A percentile compares a stretch with the other conserved stretches of the same genome.
phyloP scores from a whole-genome alignment of 805 yeast species.

The Grigorovia yakushimaensis region DNA sequence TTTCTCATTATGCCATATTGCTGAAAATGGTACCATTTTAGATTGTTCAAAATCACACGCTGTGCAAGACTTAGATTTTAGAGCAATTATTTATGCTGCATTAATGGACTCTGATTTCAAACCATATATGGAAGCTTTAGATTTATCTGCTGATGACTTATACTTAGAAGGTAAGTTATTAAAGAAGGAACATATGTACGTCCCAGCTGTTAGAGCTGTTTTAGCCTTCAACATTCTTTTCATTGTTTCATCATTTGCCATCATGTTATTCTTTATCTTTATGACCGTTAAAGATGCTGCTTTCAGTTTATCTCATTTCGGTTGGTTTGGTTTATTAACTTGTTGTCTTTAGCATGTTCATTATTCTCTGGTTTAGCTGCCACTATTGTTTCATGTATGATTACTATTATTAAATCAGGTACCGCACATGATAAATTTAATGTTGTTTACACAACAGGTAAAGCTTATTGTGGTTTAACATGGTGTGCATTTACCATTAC shows the following conservation, averaged over 20 bases:
- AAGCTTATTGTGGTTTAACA: constrained; percentile 21
- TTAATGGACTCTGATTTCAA: constrained; percentile 22
- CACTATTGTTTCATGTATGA: constrained; percentile 21
- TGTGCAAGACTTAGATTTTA: constrained; percentile 27
- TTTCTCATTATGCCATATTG: constrained; percentile 23
- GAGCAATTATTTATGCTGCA: constrained; percentile 24
- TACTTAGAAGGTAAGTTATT: constrained; percentile 24
- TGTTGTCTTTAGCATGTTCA: constrained; percentile 16
- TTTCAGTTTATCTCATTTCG: constrained; percentile 5
- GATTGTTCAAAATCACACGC: constrained; percentile 23
- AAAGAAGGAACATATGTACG: constrained; percentile 23
- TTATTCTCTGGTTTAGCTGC: constrained; percentile 24
- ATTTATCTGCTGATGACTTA: constrained; percentile 19
- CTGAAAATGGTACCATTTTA: constrained; percentile 12
- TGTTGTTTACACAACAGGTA: constrained; percentile 18
- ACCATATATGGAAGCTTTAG: constrained; percentile 24
- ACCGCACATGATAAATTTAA: constrained; percentile 23
- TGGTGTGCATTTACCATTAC: constrained; percentile 26
- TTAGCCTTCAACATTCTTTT: constrained; percentile 23
- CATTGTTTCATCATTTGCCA: constrained; percentile 17
- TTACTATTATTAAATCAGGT: constrained; percentile 25
- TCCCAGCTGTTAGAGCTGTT: constrained; percentile 25
- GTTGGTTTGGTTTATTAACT: constrained; percentile 14
- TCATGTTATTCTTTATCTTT: constrained; percentile 8
- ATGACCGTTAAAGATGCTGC: constrained; percentile 5